These are phyloP conservation scores for Blepharisma stoltei DNA, from an alignment of 73 alveolate genomes.

Conservation along the genomic window DNA sequence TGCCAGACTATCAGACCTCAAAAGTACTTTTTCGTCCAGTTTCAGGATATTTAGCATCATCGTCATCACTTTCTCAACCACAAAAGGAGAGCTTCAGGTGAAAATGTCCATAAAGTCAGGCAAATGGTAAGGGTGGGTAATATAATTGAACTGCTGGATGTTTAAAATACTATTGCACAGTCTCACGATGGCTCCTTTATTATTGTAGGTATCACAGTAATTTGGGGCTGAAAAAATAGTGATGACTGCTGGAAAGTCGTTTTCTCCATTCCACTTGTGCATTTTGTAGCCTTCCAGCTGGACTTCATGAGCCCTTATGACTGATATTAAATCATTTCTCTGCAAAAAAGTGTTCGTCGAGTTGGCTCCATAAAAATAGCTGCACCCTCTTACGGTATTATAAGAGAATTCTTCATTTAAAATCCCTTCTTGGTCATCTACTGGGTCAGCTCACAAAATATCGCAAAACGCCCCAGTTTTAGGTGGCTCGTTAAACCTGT, in stretches of 20 bases:
- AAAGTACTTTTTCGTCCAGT: not conserved
- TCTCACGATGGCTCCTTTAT: conserved; percentile 81
- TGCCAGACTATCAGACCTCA: not conserved
- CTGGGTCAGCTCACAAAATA: conserved; percentile 83
- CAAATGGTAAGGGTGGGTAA: conserved; percentile 76
- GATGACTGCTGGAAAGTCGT: conserved; percentile 77
- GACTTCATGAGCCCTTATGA: conserved; percentile 87
- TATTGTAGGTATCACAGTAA: conserved; percentile 79
- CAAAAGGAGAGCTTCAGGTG: conserved; percentile 78
- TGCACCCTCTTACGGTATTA: conserved; percentile 84
- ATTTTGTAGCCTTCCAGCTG: conserved; percentile 80
- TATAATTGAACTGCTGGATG: conserved; percentile 74
- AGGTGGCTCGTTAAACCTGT: conserved; percentile 72
- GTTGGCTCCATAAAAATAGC: conserved; percentile 74
- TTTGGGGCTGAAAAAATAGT: conserved; percentile 90
- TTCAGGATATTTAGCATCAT: conserved; percentile 44
- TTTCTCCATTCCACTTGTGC: conserved; percentile 86
- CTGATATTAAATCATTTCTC: conserved; percentile 61
- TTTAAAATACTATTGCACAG: conserved; percentile 59
- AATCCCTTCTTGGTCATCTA: conserved; percentile 62
- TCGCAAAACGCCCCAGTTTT: conserved; percentile 73
- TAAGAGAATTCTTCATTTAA: conserved; percentile 43
- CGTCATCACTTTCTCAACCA: conserved; percentile 66
- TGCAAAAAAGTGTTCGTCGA: conserved; percentile 69
- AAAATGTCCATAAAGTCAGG: conserved; percentile 76